phyloP scores from a whole-genome alignment of 768 basidiomycete genomes.

The Phylloporus sp. region DNA sequence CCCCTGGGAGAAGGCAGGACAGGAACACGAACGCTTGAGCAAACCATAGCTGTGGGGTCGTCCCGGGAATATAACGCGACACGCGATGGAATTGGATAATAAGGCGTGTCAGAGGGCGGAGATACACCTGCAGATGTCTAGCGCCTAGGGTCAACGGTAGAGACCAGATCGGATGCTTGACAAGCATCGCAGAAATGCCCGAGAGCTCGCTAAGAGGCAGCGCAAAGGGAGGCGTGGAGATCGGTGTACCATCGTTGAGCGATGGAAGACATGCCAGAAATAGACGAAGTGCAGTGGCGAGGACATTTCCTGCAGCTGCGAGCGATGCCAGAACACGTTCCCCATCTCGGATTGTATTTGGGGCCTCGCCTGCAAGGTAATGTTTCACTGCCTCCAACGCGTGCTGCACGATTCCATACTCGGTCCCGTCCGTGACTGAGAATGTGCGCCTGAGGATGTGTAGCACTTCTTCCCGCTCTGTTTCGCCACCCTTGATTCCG shows the following conservation, averaged over 20 bases:
- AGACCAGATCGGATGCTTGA: slow-evolving; percentile 52
- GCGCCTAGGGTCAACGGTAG: slow-evolving; percentile 9
- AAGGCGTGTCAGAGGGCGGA: slow-evolving; percentile 53
- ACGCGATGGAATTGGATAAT: slow-evolving; percentile 53
- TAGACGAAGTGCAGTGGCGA: slow-evolving; percentile 53
- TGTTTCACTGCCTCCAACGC: slow-evolving; percentile 34
- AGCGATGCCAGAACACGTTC: slow-evolving; percentile 25
- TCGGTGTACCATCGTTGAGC: slow-evolving; percentile 32
- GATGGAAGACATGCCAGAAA: slow-evolving; percentile 62
- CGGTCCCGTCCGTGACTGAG: slow-evolving; percentile 24
- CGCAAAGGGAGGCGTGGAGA: slow-evolving; percentile 52
- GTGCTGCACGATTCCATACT: slow-evolving; percentile 35
- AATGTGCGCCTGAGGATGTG: slow-evolving; percentile 40
- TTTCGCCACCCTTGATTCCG: slow-evolving; percentile 58
- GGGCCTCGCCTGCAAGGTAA: slow-evolving; percentile 15
- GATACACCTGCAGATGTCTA: slow-evolving; percentile 7
- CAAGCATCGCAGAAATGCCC: slow-evolving; percentile 45
- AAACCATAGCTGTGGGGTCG: slow-evolving; percentile 59
- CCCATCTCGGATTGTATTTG: neutral
- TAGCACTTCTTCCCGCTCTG: slow-evolving; percentile 47
- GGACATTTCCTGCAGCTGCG: slow-evolving; percentile 31
- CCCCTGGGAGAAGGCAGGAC: slow-evolving; percentile 59
- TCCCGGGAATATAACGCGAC: slow-evolving; percentile 54
- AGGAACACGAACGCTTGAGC: slow-evolving; percentile 62
- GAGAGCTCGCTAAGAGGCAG: slow-evolving; percentile 60